These are phyloP conservation scores for Haemoproteus tartakovskyi DNA, from an alignment of 169 alveolate genomes.

Conservation along the genomic window DNA sequence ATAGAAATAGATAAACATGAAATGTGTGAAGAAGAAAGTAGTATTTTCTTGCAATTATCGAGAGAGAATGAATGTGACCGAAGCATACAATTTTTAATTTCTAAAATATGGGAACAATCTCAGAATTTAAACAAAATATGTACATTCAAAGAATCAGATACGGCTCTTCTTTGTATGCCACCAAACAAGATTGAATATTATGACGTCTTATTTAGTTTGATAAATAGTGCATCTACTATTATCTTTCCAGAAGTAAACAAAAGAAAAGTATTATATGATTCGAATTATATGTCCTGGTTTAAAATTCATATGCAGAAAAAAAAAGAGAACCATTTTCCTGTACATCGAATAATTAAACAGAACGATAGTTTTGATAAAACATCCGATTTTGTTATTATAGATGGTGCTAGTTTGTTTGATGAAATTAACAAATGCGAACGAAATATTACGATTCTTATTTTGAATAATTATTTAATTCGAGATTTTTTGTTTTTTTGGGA, in stretches of 20 bases:
- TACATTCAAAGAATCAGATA: slow-evolving; percentile 3
- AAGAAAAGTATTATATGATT: slow-evolving; percentile 14
- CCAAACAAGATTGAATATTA: slow-evolving; percentile 44
- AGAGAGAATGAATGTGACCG: slow-evolving; percentile 57
- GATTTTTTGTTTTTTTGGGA: slow-evolving; percentile 40
- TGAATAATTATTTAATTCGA: slow-evolving; percentile 55
- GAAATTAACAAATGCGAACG: slow-evolving; percentile 4
- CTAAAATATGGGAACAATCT: slow-evolving; percentile 18
- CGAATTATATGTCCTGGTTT: slow-evolving; percentile 56
- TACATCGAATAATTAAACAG: slow-evolving; percentile 34
- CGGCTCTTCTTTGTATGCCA: slow-evolving; percentile 30
- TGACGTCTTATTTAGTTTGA: slow-evolving; percentile 26
- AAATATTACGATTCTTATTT: slow-evolving; percentile 6
- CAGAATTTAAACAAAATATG: background rate
- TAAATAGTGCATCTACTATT: slow-evolving; percentile 14
- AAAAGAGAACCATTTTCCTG: slow-evolving; percentile 15
- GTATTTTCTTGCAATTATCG: slow-evolving; percentile 26
- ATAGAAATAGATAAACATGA: background rate
- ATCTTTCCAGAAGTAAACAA: slow-evolving; percentile 31
- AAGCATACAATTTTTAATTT: slow-evolving; percentile 25
- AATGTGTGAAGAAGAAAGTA: background rate
- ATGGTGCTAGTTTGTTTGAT: slow-evolving; percentile 46
- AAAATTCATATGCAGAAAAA: slow-evolving; percentile 26
- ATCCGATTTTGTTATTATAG: slow-evolving; percentile 41
- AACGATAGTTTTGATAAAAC: slow-evolving; percentile 13